Conservation (phyloP, 176 grass and related monocot genomes). For the Carex scoparia region DNA sequence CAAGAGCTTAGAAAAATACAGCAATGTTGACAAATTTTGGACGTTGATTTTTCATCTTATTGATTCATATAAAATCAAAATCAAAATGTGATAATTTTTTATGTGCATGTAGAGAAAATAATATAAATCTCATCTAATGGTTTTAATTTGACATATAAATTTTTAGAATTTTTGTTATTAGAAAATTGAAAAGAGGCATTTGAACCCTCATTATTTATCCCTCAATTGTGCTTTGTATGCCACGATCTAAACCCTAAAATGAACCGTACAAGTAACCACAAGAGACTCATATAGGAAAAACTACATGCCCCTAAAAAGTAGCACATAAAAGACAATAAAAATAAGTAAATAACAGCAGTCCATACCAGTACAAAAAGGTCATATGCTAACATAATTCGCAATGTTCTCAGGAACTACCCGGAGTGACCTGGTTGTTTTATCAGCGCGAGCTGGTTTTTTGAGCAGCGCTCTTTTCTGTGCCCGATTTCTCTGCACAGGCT, state of each 20-base stretch:
- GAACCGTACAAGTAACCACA: neutral
- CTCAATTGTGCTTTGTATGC: constrained; percentile 2
- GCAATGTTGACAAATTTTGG: too few species aligned
- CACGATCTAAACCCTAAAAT: neutral
- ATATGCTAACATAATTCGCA: neutral
- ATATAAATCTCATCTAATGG: too few species aligned
- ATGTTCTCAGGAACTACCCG: neutral
- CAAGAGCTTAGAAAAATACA: too few species aligned
- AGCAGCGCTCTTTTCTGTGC: constrained; percentile 1
- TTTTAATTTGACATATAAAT: too few species aligned
- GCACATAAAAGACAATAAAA: neutral
- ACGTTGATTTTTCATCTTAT: too few species aligned
- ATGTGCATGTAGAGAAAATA: too few species aligned
- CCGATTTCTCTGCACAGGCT: neutral
- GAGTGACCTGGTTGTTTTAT: too few species aligned
- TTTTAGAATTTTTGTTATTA: too few species aligned
- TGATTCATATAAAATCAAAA: too few species aligned
- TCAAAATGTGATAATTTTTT: too few species aligned
- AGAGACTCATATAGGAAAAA: neutral
- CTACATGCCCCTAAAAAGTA: neutral
- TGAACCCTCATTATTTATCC: neutral
- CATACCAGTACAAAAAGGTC: neutral
- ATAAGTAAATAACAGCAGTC: neutral
- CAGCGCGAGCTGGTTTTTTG: neutral
- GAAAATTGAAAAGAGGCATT: too few species aligned